These are phyloP conservation scores for Penstemon eatonii DNA, from an alignment of 257 asterid species.

Conservation along the genomic window DNA sequence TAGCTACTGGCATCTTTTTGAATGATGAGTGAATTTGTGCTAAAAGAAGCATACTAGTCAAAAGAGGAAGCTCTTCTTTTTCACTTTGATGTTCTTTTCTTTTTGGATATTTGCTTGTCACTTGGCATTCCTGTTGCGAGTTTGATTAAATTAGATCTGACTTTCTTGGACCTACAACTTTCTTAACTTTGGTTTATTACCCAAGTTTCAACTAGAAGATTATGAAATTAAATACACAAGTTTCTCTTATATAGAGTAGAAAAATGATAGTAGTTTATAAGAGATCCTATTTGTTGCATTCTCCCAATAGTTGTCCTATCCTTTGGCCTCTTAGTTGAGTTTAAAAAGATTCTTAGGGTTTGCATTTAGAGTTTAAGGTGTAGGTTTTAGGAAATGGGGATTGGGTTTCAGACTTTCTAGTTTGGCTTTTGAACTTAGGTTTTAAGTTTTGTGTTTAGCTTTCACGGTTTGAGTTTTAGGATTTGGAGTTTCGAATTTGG, in stretches of 20 bases:
- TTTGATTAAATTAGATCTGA: no score
- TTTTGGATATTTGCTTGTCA: no score
- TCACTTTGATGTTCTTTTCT: background rate
- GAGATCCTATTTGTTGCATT: background rate
- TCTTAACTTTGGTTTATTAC: no score
- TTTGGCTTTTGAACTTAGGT: background rate
- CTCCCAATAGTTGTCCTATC: background rate
- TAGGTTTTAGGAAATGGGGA: no score
- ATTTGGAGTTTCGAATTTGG: background rate
- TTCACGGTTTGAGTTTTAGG: background rate
- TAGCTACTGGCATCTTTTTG: background rate
- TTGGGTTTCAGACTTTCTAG: no score
- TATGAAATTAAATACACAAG: no score
- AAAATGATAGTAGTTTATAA: no score
- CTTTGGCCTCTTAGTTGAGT: background rate
- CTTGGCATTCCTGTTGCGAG: no score
- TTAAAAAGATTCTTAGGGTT: background rate
- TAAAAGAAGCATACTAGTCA: background rate
- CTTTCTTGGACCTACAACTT: no score
- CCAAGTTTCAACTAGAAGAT: no score
- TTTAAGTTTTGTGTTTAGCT: constrained; percentile 4
- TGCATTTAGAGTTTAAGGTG: background rate
- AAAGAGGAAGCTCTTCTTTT: constrained; percentile 15
- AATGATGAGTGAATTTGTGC: constrained; percentile 12
- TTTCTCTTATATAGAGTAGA: no score